Conservation (phyloP, 257 asterid species). For the Henckelia pumila region DNA sequence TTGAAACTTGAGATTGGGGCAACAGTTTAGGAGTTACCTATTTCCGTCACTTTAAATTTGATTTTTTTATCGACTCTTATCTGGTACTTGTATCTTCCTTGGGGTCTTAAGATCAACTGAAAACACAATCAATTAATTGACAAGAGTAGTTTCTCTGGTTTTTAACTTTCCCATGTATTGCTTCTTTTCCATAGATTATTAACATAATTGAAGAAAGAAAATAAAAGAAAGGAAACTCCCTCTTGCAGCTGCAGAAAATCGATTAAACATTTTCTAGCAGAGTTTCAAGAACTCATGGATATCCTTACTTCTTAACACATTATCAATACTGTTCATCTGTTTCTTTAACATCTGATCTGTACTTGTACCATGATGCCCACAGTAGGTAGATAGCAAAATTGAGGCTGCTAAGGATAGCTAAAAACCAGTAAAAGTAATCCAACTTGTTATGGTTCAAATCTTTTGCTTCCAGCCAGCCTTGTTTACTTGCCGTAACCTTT, state of each 20-base stretch:
- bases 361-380: conserved; percentile 60
- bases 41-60: no score
- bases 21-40: not conserved
- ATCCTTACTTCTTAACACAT: not conserved
- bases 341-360: conserved; percentile 35
- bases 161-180: not conserved
- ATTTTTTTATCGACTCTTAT: not conserved
- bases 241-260: not conserved
- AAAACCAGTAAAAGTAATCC: conserved; percentile 46
- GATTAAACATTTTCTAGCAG: not conserved
- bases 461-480: conserved; percentile 48
- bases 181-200: not conserved
- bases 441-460: conserved; percentile 47
- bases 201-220: not conserved
- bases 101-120: not conserved
- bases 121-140: no score
- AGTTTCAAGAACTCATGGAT: not conserved
- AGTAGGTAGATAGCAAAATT: conserved; percentile 43
- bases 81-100: not conserved
- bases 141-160: no score
- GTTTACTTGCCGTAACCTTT: conserved; percentile 29
- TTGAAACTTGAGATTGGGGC: not conserved
- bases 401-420: conserved; percentile 44
- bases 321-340: not conserved
- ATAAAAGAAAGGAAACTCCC: not conserved